These are phyloP conservation scores for Aristolochia fimbriata DNA, from an alignment of 164 flowering plant genomes.

Conservation along the genomic window DNA sequence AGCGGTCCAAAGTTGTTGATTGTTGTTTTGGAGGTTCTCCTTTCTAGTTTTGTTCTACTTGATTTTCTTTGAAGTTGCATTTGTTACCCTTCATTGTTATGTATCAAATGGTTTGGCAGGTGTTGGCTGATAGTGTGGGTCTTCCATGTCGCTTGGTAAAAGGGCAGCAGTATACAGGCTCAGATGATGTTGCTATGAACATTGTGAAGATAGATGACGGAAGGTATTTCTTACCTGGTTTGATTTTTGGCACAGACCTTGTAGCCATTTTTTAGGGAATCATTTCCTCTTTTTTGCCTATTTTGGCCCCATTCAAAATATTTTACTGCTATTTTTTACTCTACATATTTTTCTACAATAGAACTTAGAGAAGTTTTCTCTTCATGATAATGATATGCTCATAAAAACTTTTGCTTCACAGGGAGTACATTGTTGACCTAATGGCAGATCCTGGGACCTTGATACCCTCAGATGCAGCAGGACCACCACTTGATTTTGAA, in stretches of 20 bases:
- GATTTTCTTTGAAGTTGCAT: too few relatives aligned
- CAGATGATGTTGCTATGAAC: constrained; percentile 81
- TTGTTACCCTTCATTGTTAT: not conserved
- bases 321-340: not conserved
- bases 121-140: constrained; percentile 77
- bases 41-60: too few relatives aligned
- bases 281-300: too few relatives aligned
- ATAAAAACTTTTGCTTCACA: constrained; percentile 25
- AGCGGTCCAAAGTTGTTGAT: too few relatives aligned
- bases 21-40: too few relatives aligned
- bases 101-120: constrained; percentile 31
- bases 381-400: constrained; percentile 2
- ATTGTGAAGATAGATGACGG: constrained; percentile 69
- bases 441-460: constrained; percentile 97
- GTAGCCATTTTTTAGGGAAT: too few relatives aligned
- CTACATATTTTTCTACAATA: not conserved
- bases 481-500: constrained; percentile 41
- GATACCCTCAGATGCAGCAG: constrained; percentile 82
- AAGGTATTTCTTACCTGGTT: constrained; percentile 36
- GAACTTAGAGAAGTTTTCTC: not conserved
- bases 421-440: constrained; percentile 95
- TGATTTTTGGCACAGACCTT: too few relatives aligned
- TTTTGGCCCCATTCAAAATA: too few relatives aligned
- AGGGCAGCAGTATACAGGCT: constrained; percentile 80
- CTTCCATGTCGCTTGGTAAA: constrained; percentile 80